These are phyloP conservation scores for Cenococcum geophilum DNA, from an alignment of 495 filamentous ascomycete genomes.

Conservation along the genomic window DNA sequence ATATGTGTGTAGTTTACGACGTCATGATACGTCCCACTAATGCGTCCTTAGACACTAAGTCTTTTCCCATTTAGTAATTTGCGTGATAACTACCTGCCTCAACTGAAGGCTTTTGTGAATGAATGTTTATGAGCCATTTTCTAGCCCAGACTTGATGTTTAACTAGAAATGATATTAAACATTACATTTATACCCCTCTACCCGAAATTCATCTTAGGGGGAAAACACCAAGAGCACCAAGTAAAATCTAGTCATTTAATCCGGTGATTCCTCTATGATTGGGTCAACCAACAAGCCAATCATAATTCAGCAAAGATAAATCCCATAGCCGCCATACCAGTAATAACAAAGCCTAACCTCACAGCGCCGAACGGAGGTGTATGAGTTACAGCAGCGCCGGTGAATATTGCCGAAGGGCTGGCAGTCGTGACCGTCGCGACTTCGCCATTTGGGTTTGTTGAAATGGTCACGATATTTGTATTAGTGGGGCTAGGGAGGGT, in stretches of 20 bases:
- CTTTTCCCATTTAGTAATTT: too few species aligned
- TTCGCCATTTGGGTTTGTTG: neutral
- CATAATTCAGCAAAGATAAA: slow-evolving; percentile 22
- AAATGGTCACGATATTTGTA: neutral
- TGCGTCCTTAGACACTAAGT: too few species aligned
- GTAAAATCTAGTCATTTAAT: too few species aligned
- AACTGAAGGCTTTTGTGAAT: too few species aligned
- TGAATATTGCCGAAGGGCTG: neutral
- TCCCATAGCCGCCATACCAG: slow-evolving; percentile 11
- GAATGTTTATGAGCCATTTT: neutral
- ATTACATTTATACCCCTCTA: neutral
- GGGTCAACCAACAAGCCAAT: neutral
- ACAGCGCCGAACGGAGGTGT: neutral
- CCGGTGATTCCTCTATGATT: too few species aligned
- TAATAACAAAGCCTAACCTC: neutral
- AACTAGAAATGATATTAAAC: neutral
- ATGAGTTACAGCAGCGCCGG: neutral
- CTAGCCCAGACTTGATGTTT: neutral
- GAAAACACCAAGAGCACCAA: neutral
- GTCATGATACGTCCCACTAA: too few species aligned
- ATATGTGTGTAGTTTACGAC: too few species aligned
- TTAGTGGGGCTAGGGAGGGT: neutral
- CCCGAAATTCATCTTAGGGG: neutral
- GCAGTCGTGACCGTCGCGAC: neutral
- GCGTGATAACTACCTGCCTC: too few species aligned